Evolutionary conservation across 2,329 filamentous ascomycete species (phyloP).

Genomic region (Talaromyces sp.): DNA sequence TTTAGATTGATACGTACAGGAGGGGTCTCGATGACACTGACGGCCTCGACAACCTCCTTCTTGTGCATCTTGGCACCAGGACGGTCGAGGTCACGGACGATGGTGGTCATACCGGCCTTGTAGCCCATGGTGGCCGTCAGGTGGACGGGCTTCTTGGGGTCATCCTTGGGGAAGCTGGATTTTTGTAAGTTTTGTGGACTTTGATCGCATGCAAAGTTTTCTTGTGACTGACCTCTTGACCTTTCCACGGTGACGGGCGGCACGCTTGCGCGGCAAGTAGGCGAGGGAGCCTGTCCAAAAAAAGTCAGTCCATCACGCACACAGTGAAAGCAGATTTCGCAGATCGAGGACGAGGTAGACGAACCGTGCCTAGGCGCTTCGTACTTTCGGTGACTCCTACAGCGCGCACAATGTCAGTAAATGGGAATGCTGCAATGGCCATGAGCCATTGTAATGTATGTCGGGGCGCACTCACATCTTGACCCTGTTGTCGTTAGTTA

Average conservation of each 20-base stretch:
- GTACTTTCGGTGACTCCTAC: slow-evolving; percentile 59
- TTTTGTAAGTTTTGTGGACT: slow-evolving; percentile 20
- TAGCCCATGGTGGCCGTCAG: slow-evolving; percentile 97
- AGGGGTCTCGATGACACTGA: slow-evolving; percentile 85
- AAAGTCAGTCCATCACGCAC: slow-evolving; percentile 27
- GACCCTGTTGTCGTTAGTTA: slow-evolving; percentile 46
- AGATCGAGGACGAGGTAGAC: slow-evolving; percentile 55
- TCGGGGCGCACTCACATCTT: slow-evolving; percentile 38
- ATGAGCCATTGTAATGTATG: background rate
- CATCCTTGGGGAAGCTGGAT: slow-evolving; percentile 96
- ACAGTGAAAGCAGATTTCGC: slow-evolving; percentile 22
- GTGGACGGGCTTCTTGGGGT: slow-evolving; percentile 99
- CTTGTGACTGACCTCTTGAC: slow-evolving; percentile 80
- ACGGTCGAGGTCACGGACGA: slow-evolving; percentile 98
- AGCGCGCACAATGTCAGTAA: slow-evolving; percentile 22
- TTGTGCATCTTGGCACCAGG: slow-evolving; percentile 99
- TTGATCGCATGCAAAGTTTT: background rate
- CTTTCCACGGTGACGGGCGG: slow-evolving; percentile 90
- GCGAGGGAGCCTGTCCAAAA: slow-evolving; percentile 63
- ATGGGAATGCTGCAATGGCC: slow-evolving; percentile 9
- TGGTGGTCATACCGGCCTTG: slow-evolving; percentile 99
- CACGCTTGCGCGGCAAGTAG: slow-evolving; percentile 85
- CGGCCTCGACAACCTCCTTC: slow-evolving; percentile 92
- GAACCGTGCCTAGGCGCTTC: slow-evolving; percentile 95
- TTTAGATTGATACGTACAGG: slow-evolving; percentile 66